Evolutionary conservation across 768 basidiomycete genomes (phyloP), one percentile per base, ranked within the genome.

Genomic region (Rhizopogon roseolus): DNA sequence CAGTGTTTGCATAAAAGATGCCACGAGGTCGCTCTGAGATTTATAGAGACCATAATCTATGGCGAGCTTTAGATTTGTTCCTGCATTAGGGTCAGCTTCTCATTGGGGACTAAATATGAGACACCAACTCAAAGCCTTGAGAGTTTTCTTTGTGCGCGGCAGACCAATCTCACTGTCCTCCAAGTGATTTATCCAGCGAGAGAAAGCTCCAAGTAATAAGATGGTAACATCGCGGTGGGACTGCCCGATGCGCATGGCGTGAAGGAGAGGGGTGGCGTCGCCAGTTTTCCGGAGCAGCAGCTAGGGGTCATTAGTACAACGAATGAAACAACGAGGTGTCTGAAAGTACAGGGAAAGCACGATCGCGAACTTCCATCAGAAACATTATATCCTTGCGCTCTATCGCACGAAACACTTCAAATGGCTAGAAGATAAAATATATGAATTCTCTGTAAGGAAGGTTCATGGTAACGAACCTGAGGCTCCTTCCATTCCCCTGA

Each of bases 1-100:
- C 36, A 98, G 74, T 14, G 93, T 93, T 72, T 98, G 95, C 62
- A 98, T 74, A 70, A 95, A 98, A 0, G 91, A 93, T 4, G 95
- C 90, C 48, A 91, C 88, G 42, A 98, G 78, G 62, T 91, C 86
- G 56, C 82, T 88, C 65, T 92, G 88, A 0, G 85, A 83, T 62
- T 82, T 85, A 57, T 88, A 81, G 40, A 96, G 77, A 17, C 92
- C 92, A 60, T 86, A 86, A 64, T 94, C 90, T 49, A 98, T 97
- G 2, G 93, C 95, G 42, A 93, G 79, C 66, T 96, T 95, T 52
- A 98, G 80, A 66, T 95, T 93, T 16, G 82, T 79, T 41, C 88
- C 88, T 85, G 54, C 8, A 6, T 28, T 25, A 88, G 72, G 85
- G 88, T 66, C 80, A 22, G 22, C 22, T 22, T 22, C 22, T 22